A percentile compares a stretch with the other conserved stretches of the same genome.
phyloP scores from a whole-genome alignment of 1,139 yeast species.

The Petasospora rhodanensis region DNA sequence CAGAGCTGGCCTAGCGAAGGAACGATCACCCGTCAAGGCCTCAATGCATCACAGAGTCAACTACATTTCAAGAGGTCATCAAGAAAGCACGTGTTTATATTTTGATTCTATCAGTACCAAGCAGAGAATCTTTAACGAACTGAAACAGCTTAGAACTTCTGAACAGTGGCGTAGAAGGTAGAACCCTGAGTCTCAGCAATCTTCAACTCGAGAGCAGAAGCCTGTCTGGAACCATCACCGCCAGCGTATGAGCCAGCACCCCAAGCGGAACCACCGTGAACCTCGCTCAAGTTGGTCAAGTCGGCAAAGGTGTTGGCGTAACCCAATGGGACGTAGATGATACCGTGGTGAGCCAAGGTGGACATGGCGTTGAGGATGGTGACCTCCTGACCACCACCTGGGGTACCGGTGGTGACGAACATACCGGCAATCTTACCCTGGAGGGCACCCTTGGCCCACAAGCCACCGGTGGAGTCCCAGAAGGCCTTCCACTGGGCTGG shows the following conservation, averaged over 20 bases:
- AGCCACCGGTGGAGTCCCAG: slow-evolving; percentile 79
- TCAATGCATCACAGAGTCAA: too few relatives aligned
- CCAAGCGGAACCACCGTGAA: slow-evolving; percentile 85
- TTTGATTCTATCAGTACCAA: too few relatives aligned
- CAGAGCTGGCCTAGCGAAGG: too few relatives aligned
- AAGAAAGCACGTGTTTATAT: too few relatives aligned
- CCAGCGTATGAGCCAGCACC: slow-evolving; percentile 86
- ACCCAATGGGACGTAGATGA: slow-evolving; percentile 77
- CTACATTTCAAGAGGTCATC: too few relatives aligned
- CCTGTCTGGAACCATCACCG: slow-evolving; percentile 74
- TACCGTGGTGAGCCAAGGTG: slow-evolving; percentile 72
- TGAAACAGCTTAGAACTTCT: slow-evolving; percentile 20
- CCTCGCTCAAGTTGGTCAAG: slow-evolving; percentile 57
- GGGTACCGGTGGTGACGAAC: slow-evolving; percentile 75
- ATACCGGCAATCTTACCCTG: slow-evolving; percentile 74
- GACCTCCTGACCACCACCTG: slow-evolving; percentile 82
- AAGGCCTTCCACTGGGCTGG: slow-evolving; percentile 81
- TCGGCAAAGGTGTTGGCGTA: slow-evolving; percentile 59
- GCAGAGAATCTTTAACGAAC: too few relatives aligned
- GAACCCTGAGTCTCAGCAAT: slow-evolving; percentile 59
- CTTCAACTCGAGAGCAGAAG: slow-evolving; percentile 59
- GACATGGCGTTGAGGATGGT: slow-evolving; percentile 65
- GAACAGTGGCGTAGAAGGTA: slow-evolving; percentile 33
- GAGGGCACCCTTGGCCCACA: slow-evolving; percentile 76
- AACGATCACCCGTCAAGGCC: too few relatives aligned